Evolutionary conservation across 2,329 filamentous ascomycete species (phyloP).

Genomic region (Tolypocladium guangdongense): DNA sequence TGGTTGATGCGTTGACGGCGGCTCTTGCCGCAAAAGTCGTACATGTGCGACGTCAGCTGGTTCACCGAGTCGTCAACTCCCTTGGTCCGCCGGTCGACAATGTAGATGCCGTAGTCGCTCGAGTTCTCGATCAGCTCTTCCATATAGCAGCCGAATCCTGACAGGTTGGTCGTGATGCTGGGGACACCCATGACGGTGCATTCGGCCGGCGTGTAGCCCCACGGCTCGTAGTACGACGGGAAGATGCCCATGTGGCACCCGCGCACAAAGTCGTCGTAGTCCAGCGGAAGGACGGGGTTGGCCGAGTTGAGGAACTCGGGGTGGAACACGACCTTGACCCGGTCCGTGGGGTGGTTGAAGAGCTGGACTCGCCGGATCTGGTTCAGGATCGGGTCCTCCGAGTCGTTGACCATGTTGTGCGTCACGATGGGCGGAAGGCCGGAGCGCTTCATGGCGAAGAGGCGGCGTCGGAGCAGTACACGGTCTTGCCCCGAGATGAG

Average conservation of each 20-base stretch:
- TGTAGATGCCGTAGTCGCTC: constrained; percentile 96
- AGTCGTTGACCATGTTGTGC: constrained; percentile 95
- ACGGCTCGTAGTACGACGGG: constrained; percentile 96
- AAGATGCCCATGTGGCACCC: constrained; percentile 95
- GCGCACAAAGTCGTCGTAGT: constrained; percentile 97
- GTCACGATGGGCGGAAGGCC: constrained; percentile 90
- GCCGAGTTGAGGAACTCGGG: constrained; percentile 94
- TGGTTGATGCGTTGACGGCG: constrained; percentile 97
- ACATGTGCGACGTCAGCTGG: constrained; percentile 80
- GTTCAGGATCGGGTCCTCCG: constrained; percentile 88
- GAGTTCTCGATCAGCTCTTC: constrained; percentile 98
- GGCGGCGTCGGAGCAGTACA: constrained; percentile 76
- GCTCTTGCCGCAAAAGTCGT: constrained; percentile 86
- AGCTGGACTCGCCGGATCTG: constrained; percentile 92
- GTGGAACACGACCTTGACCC: constrained; percentile 97
- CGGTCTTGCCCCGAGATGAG: constrained; percentile 86
- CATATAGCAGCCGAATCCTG: constrained; percentile 98
- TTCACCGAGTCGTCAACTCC: constrained; percentile 96
- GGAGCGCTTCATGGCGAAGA: constrained; percentile 95
- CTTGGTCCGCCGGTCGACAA: constrained; percentile 90
- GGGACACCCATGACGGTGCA: constrained; percentile 99
- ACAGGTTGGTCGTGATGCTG: constrained; percentile 95
- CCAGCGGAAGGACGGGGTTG: constrained; percentile 87
- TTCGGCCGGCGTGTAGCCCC: constrained; percentile 96
- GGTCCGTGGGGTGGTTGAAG: constrained; percentile 90